Evolutionary conservation across 352 stramenopile species (phyloP).

Genomic region (Phytopythium helicoides): DNA sequence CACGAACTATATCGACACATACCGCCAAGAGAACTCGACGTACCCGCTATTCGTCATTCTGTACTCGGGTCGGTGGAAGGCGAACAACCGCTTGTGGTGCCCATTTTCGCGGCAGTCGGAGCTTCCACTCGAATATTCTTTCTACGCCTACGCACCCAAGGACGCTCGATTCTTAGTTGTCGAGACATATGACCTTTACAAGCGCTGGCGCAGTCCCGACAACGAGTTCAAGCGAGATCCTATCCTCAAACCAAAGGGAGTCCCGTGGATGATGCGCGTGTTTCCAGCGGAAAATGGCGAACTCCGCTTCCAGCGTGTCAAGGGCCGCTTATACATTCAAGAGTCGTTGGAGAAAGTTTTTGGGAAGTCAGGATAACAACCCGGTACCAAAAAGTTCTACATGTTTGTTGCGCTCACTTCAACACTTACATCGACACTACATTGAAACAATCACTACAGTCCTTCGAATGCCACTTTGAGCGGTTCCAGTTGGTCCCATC

Average conservation of each 20-base stretch:
- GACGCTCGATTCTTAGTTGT: conserved; percentile 50
- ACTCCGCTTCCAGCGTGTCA: conserved; percentile 28
- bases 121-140: conserved; percentile 65
- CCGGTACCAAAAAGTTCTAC: no score
- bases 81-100: conserved; percentile 76
- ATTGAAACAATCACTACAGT: no score
- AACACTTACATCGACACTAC: no score
- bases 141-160: conserved; percentile 53
- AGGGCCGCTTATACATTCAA: conserved; percentile 33
- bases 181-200: conserved; percentile 59
- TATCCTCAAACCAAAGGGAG: conserved; percentile 50
- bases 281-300: conserved; percentile 27
- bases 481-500: conserved; percentile 2
- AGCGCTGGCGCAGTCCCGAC: conserved; percentile 63
- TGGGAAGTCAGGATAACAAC: conserved; percentile 13
- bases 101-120: conserved; percentile 66
- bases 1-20: conserved; percentile 30
- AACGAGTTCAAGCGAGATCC: conserved; percentile 65
- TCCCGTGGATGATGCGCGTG: conserved; percentile 62
- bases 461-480: conserved; percentile 1
- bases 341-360: conserved; percentile 28
- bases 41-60: conserved; percentile 78
- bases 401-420: no score
- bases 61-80: conserved; percentile 52
- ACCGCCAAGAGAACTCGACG: conserved; percentile 11